A percentile compares a stretch with the other conserved stretches of the same genome.
These are phyloP conservation scores for Excoecaria cochinchinensis DNA, from an alignment of 345 rosid species.

Conservation along the genomic window DNA sequence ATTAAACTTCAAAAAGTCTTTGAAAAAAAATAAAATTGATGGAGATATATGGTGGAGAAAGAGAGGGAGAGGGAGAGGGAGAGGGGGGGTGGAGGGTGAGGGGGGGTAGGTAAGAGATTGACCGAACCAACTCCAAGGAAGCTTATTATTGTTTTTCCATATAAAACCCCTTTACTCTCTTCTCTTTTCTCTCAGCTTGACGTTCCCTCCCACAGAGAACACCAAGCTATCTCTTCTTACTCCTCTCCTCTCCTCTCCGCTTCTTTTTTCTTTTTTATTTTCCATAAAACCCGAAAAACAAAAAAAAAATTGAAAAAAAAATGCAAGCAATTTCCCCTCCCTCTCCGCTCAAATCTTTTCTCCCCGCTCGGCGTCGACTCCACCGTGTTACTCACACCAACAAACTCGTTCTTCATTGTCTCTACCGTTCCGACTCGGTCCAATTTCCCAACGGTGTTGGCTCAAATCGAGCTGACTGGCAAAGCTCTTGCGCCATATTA, in stretches of 20 bases:
- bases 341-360: slow-evolving; percentile 24
- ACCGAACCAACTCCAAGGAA: slow-evolving; percentile 34
- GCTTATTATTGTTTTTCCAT: not conserved
- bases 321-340: slow-evolving; percentile 50
- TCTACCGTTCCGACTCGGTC: slow-evolving; percentile 44
- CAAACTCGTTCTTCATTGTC: slow-evolving; percentile 29
- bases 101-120: slow-evolving; percentile 48
- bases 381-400: not conserved
- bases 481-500: slow-evolving; percentile 76
- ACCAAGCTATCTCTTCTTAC: slow-evolving; percentile 29
- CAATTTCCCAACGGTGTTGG: slow-evolving; percentile 47
- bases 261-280: not conserved
- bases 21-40: too few species aligned
- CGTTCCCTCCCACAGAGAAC: slow-evolving; percentile 53
- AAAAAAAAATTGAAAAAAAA: not conserved
- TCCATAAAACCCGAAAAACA: too few species aligned
- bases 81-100: not conserved
- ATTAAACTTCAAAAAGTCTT: too few species aligned
- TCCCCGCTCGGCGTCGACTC: slow-evolving; percentile 7
- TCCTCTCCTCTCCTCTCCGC: not conserved
- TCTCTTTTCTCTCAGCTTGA: slow-evolving; percentile 45
- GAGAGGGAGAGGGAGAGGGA: too few species aligned
- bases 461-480: slow-evolving; percentile 61
- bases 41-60: not conserved
- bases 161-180: slow-evolving; percentile 22